Conservation (phyloP, 345 rosid species). For the Arabis alpina region DNA sequence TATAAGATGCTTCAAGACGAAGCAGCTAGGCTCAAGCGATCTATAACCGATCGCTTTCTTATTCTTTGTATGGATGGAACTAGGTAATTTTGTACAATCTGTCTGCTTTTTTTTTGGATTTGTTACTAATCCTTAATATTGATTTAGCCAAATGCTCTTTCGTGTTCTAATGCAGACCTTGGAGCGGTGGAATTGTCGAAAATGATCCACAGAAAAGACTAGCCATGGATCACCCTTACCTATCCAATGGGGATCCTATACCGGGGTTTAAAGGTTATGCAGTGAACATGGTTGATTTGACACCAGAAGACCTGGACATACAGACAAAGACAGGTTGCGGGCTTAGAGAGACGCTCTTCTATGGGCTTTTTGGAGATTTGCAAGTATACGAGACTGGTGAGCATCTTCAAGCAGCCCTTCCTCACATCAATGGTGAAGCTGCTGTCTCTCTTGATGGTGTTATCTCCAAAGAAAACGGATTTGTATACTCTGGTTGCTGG, state of each 20-base stretch:
- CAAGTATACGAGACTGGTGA: conserved; percentile 62
- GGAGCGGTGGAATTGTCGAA: conserved; percentile 34
- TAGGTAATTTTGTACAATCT: conserved; percentile 45
- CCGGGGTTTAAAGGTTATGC: conserved; percentile 69
- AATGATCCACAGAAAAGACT: conserved; percentile 51
- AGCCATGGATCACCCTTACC: conserved; percentile 47
- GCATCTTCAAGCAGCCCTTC: conserved; percentile 51
- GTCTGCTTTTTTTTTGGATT: background rate
- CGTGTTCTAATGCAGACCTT: conserved; percentile 43
- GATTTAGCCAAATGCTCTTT: background rate
- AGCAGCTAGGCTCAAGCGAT: conserved; percentile 48
- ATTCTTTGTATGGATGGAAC: conserved; percentile 60
- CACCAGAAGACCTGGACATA: conserved; percentile 21
- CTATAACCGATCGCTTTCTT: conserved; percentile 51
- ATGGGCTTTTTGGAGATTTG: conserved; percentile 54
- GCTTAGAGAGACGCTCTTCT: conserved; percentile 67
- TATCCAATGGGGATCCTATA: conserved; percentile 47
- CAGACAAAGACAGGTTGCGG: conserved; percentile 44
- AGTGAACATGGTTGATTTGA: conserved; percentile 61
- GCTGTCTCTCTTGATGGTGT: conserved; percentile 68
- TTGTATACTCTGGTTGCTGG: conserved; percentile 49
- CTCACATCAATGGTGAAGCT: conserved; percentile 45
- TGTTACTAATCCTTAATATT: background rate
- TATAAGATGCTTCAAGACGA: conserved; percentile 50
- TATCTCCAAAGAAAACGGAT: conserved; percentile 50